Evolutionary conservation across 257 asterid species (phyloP), one percentile per base, ranked within the genome.

Genomic region (Mitragyna speciosa): DNA sequence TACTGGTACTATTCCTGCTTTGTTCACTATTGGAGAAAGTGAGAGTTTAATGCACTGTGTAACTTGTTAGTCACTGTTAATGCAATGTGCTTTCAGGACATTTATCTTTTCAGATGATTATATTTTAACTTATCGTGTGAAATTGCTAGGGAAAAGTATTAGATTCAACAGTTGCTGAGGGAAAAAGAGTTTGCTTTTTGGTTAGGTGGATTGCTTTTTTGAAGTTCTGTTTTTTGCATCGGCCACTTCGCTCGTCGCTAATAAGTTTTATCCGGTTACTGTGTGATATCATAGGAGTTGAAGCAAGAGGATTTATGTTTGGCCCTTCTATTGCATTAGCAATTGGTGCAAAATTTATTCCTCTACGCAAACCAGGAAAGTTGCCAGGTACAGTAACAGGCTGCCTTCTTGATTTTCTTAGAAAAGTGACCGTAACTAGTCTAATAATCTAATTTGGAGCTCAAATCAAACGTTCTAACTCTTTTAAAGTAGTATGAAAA

Each of bases 221-320:
- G 49, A 80, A 65, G 58, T 80, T 73, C 74, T 6, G 41, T 47
- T 58, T 19, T 80, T 65, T 73, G 71, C 77, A 70, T 26, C 31
- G 75, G 7, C 51, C 54, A 24, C 51, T 77, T 22, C 28, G 61
- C 51, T 28, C n/a, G 7, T 47, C 39, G 30, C 39, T 17, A 19
- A 52, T 48, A 31, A 73, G 8, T 17, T 73, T 45, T 61, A 10
- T 14, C 15, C 26, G 69, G 72, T 45, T 76, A 43, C 67, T 43
- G 31, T 43, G 63, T 56, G 26, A 76, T 83, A 43, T 80, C 80
- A 51, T 71, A 91, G 98, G 98, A 83, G 89, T 93, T 83, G 98
- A 93, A 82, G 95, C 98, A 22, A 87, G 98, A 83, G 98, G 98
- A 41, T 93, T 93, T 77, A 87, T 90, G 82, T 93, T 93, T 84